Conservation (phyloP, 176 grass and related monocot genomes). For the Elymus sibiricus region DNA sequence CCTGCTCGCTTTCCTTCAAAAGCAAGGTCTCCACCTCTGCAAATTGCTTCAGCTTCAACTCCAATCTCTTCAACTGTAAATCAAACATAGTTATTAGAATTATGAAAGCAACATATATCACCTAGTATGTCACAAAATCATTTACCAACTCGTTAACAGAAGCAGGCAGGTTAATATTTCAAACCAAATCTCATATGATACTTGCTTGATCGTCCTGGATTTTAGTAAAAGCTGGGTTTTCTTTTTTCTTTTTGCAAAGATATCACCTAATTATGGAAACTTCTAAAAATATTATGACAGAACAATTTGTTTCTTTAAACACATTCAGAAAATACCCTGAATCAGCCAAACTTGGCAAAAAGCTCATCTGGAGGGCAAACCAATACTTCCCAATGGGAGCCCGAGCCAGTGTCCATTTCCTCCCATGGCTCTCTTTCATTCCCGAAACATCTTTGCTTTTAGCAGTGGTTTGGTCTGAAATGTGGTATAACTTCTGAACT, state of each 20-base stretch:
- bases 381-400: background rate
- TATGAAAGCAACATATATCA: constrained; percentile 14
- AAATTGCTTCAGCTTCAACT: constrained; percentile 96
- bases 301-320: background rate
- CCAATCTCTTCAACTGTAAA: constrained; percentile 91
- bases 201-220: background rate
- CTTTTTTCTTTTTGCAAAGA: background rate
- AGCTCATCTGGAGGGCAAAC: background rate
- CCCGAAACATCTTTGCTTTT: background rate
- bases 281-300: too few species aligned
- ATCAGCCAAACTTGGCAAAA: background rate
- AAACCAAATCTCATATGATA: background rate
- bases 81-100: background rate
- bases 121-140: background rate
- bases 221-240: background rate
- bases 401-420: background rate
- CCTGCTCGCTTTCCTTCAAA: constrained; percentile 83
- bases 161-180: background rate
- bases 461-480: constrained; percentile 4
- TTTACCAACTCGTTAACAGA: background rate
- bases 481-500: background rate
- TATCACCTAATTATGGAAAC: background rate
- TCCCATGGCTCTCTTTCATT: background rate
- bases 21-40: constrained; percentile 84
- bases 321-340: background rate